Percentiles rank a stretch among this genome's conserved stretches.
phyloP scores from a whole-genome alignment of 2,329 filamentous ascomycete species.

The Colletotrichum incanum region DNA sequence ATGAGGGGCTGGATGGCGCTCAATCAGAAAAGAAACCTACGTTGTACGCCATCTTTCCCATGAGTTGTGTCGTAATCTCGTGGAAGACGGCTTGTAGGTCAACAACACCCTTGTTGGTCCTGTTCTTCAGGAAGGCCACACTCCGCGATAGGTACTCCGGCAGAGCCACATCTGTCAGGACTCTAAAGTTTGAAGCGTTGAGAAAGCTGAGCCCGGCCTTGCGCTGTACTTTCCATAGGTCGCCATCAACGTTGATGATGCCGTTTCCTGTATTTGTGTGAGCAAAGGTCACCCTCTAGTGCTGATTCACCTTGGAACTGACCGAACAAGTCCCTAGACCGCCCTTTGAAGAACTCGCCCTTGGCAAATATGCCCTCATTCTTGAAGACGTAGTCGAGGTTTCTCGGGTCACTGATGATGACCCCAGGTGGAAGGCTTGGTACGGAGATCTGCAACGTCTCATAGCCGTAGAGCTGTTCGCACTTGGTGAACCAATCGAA shows the following conservation, averaged over 20 bases:
- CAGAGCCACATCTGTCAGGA: slow-evolving; percentile 71
- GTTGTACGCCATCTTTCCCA: slow-evolving; percentile 79
- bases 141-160: slow-evolving; percentile 67
- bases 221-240: slow-evolving; percentile 74
- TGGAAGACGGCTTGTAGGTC: slow-evolving; percentile 75
- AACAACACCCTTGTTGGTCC: slow-evolving; percentile 52
- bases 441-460: slow-evolving; percentile 75
- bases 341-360: slow-evolving; percentile 72
- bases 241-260: slow-evolving; percentile 78
- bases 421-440: slow-evolving; percentile 75
- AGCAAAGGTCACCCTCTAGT: slow-evolving; percentile 47
- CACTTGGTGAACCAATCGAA: slow-evolving; percentile 76
- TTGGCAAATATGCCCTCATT: slow-evolving; percentile 74
- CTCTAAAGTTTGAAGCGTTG: slow-evolving; percentile 69
- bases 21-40: slow-evolving; percentile 48
- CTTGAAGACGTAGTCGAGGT: slow-evolving; percentile 75
- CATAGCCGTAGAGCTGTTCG: slow-evolving; percentile 69
- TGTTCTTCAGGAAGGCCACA: slow-evolving; percentile 55
- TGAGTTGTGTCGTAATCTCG: slow-evolving; percentile 75
- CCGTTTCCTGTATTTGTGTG: slow-evolving; percentile 63
- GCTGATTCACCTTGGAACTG: not conserved
- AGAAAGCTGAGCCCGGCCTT: slow-evolving; percentile 75
- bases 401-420: slow-evolving; percentile 73
- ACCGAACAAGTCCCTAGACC: slow-evolving; percentile 75
- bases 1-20: not conserved